phyloP scores from a whole-genome alignment of 768 basidiomycete species.

The Russula vinacea region DNA sequence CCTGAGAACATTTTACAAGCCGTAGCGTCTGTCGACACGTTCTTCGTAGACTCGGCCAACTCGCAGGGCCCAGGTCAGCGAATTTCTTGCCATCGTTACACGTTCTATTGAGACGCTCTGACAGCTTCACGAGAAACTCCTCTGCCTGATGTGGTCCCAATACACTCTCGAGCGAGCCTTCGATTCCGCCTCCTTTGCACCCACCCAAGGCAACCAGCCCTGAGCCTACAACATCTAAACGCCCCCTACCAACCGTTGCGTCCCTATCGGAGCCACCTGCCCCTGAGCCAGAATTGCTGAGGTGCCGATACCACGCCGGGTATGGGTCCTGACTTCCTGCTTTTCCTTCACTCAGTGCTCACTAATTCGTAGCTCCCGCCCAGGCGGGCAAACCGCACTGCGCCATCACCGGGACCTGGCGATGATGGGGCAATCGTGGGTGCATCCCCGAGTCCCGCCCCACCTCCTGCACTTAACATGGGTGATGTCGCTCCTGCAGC shows the following conservation, averaged over 20 bases:
- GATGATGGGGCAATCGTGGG: background rate
- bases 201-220: background rate
- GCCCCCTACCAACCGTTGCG: background rate
- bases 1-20: constrained; percentile 53
- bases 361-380: constrained; percentile 21
- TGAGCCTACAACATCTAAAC: background rate
- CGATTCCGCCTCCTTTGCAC: constrained; percentile 35
- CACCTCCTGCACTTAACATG: background rate
- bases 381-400: constrained; percentile 12
- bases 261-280: background rate
- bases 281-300: background rate
- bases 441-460: background rate
- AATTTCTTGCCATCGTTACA: background rate
- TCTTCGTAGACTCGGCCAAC: constrained; percentile 39
- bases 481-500: background rate
- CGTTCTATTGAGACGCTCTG: background rate
- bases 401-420: constrained; percentile 1
- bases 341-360: background rate
- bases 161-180: constrained; percentile 51
- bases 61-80: constrained; percentile 22
- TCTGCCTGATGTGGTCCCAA: constrained; percentile 53
- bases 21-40: constrained; percentile 40
- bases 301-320: constrained; percentile 6
- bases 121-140: constrained; percentile 36
- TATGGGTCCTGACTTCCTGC: background rate